Percentiles rank a stretch among this genome's conserved stretches.
Conservation (phyloP, 306 rosid genomes). For the Medicago ruthenica region DNA sequence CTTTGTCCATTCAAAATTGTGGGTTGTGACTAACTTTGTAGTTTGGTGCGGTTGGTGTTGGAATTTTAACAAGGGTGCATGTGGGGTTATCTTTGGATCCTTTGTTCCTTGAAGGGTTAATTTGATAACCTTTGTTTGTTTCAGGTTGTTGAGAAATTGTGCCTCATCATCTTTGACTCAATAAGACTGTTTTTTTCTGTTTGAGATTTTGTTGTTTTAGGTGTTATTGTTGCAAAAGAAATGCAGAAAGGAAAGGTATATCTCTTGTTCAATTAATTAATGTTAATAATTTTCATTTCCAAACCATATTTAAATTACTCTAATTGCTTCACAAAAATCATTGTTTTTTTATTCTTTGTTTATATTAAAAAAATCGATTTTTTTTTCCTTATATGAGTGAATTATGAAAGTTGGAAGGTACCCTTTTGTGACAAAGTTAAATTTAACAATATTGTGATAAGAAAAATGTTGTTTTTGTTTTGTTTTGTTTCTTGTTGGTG, state of each 20-base stretch:
- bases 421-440: slow-evolving; percentile 29
- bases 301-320: neutral
- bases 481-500: slow-evolving; percentile 35
- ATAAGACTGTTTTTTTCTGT: slow-evolving; percentile 17
- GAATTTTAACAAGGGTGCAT: slow-evolving; percentile 61
- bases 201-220: slow-evolving; percentile 29
- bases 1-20: slow-evolving; percentile 56
- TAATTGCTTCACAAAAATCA: too few species aligned
- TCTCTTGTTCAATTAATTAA: neutral
- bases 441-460: slow-evolving; percentile 10
- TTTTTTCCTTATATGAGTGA: slow-evolving; percentile 25
- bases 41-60: slow-evolving; percentile 47
- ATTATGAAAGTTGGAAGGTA: slow-evolving; percentile 7
- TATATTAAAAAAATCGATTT: too few species aligned
- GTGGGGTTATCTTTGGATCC: slow-evolving; percentile 73
- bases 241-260: slow-evolving; percentile 88
- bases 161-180: slow-evolving; percentile 45
- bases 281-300: neutral
- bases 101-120: slow-evolving; percentile 59
- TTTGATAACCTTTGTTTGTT: slow-evolving; percentile 35
- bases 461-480: slow-evolving; percentile 23
- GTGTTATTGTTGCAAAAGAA: slow-evolving; percentile 41
- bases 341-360: too few species aligned
- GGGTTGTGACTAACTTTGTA: slow-evolving; percentile 42
- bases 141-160: slow-evolving; percentile 28